Conservation (phyloP, 495 filamentous ascomycete species). For the Poronia punctata region DNA sequence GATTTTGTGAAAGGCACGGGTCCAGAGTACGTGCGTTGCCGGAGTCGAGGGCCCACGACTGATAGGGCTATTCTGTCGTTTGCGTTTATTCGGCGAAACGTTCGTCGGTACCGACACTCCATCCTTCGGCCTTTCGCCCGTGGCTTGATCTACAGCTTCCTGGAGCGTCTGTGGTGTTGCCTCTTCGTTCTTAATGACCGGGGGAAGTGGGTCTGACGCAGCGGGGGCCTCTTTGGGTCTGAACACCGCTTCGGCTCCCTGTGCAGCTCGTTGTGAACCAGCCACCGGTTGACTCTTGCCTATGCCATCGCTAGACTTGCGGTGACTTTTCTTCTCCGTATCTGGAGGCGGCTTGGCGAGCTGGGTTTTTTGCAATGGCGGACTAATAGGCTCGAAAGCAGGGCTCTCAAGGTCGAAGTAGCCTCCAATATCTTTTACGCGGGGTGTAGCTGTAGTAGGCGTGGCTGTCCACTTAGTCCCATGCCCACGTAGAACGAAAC, state of each 20-base stretch:
- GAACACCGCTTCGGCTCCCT: slow-evolving; percentile 29
- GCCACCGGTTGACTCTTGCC: slow-evolving; percentile 28
- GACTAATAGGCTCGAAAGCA: slow-evolving; percentile 40
- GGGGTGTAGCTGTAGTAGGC: slow-evolving; percentile 42
- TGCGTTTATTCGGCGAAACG: slow-evolving; percentile 32
- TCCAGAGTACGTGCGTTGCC: slow-evolving; percentile 57
- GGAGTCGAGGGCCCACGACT: slow-evolving; percentile 35
- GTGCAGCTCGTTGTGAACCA: slow-evolving; percentile 24
- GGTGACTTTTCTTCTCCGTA: slow-evolving; percentile 21
- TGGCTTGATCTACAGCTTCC: slow-evolving; percentile 43
- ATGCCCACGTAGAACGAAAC: slow-evolving; percentile 28
- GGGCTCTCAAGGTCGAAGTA: slow-evolving; percentile 33
- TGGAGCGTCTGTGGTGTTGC: slow-evolving; percentile 50
- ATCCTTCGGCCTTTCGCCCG: slow-evolving; percentile 34
- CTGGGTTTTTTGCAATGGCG: slow-evolving; percentile 30
- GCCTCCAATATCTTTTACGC: slow-evolving; percentile 16
- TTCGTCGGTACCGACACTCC: slow-evolving; percentile 14
- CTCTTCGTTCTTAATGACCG: slow-evolving; percentile 62
- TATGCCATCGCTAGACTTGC: slow-evolving; percentile 17
- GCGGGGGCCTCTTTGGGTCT: slow-evolving; percentile 48
- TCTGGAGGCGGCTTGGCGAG: slow-evolving; percentile 21
- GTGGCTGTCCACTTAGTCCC: slow-evolving; percentile 43
- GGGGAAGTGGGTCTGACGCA: slow-evolving; percentile 37
- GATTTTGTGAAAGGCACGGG: slow-evolving; percentile 71
- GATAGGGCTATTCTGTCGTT: slow-evolving; percentile 37